Evolutionary conservation across 768 basidiomycete species (phyloP), one percentile per base, ranked within the genome.

Genomic region (Tubosaeta sp.): DNA sequence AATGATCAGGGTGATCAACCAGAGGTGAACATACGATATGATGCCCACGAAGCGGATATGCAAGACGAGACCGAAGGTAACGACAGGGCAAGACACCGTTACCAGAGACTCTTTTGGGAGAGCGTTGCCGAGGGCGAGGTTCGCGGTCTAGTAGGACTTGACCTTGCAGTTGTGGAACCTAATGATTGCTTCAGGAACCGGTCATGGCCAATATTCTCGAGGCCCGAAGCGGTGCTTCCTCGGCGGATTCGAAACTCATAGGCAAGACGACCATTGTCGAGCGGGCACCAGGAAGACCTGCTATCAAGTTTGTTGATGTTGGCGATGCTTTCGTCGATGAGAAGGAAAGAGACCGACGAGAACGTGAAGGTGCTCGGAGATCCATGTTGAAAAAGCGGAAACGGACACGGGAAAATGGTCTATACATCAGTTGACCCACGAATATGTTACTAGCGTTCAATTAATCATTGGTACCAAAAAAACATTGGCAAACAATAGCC

Each of bases 61-160:
- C 75, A 83, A 29, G 83, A 83, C 48, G 73, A 83, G 61, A 72
- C 65, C 11, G 81, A 81, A 56, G 71, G 76, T 19, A 76, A 80
- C 52, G 75, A 82, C 48, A 73, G 70, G 48, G 78, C 79, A 39
- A 79, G 82, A 21, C 76, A 81, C 49, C 78, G 83, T 10, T 88
- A 87, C 62, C 82, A 84, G 58, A 77, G 83, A 38, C 69, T 81
- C 39, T 91, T 86, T 65, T 92, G 88, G 87, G 90, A 92, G 64
- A 80, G 84, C 27, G 78, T 86, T 34, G 75, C 76, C 10, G 90
- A 92, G 59, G 81, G 83, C 52, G 68, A 79, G 69, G 90, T 89
- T 61, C 36, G 70, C 61, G 68, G 62, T 29, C 19, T 29, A 11
- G 41, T 34, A 21, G 0, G 12, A 29, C 30, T 39, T 35, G 3